A percentile compares a stretch with the other conserved stretches of the same genome.
phyloP scores from a whole-genome alignment of 108 stramenopile species.

The Parietichytrium sp. region DNA sequence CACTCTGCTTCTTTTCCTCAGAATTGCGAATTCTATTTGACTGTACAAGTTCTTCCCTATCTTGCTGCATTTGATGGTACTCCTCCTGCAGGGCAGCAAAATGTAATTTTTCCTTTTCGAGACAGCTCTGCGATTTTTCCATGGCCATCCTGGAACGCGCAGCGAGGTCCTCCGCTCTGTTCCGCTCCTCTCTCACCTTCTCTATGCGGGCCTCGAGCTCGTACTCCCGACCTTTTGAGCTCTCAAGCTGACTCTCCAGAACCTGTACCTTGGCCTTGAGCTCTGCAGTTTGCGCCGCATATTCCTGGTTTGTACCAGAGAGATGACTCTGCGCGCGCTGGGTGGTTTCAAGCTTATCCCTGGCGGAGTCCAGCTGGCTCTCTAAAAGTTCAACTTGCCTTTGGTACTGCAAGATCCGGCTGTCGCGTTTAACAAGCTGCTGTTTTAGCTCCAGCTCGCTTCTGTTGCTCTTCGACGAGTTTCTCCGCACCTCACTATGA shows the following conservation, averaged over 20 bases:
- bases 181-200: slow-evolving; percentile 10
- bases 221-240: not conserved
- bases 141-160: not conserved
- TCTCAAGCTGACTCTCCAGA: slow-evolving; percentile 29
- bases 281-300: no score
- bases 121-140: not conserved
- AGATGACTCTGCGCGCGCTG: no score
- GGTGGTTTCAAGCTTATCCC: no score
- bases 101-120: not conserved
- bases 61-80: not conserved
- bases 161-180: slow-evolving; percentile 5
- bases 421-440: no score
- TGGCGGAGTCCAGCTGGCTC: no score
- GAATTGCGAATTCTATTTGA: not conserved
- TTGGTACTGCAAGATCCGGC: no score
- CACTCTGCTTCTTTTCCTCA: not conserved
- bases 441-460: no score
- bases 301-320: no score
- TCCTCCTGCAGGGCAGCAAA: not conserved
- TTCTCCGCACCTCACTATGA: no score
- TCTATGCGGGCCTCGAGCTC: not conserved
- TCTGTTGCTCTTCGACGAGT: no score
- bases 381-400: no score
- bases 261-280: no score
- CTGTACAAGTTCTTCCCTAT: not conserved